Base-by-base conservation (phyloP, 208 protist genomes). In the Strigomonas culicis region DNA sequence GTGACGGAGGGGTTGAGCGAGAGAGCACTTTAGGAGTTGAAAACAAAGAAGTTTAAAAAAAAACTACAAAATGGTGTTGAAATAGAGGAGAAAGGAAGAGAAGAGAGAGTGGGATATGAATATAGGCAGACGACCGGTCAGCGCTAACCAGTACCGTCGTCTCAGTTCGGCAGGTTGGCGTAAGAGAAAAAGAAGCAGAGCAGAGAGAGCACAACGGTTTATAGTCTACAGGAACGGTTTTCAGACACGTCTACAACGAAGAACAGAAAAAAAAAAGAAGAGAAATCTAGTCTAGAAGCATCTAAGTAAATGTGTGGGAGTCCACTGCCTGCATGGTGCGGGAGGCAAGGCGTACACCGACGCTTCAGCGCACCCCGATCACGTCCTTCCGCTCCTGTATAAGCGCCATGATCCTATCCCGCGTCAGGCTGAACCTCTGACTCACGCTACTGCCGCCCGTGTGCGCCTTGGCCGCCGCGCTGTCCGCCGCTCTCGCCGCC, bases 321-420 rank as follows among this genome's bases (percentile, higher is more conserved):
- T 55, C n/a, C 25, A 10, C 10, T 30, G 17, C n/a, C 8, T 55
- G 27, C 13, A 30, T 27, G 49, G 13, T 55, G 13, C 13, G n/a
- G n/a, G n/a, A n/a, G n/a, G n/a, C n/a, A n/a, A n/a, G n/a, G n/a
- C n/a, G n/a, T n/a, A n/a, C n/a, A n/a, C n/a, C n/a, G n/a, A n/a
- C n/a, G n/a, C n/a, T n/a, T n/a, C n/a, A n/a, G n/a, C n/a, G n/a
- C n/a, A n/a, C 13, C 13, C 11, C 34, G 4, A 27, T 36, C 1
- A 51, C 22, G 13, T 43, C 36, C 4, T 39, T 61, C 10, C 66
- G 55, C 13, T 63, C 30, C 7, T 58, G 53, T 27, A 72, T 61
- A 22, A 72, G 51, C 49, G 15, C 34, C 43, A 70, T 39, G 15
- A 63, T 36, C 15, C n/a, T 15, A 17, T 51, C 41, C 11, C 59